A percentile compares a stretch with the other conserved stretches of the same genome.
Evolutionary conservation across 768 basidiomycete genomes (phyloP).

Genomic region (Agaricus subrufescens): DNA sequence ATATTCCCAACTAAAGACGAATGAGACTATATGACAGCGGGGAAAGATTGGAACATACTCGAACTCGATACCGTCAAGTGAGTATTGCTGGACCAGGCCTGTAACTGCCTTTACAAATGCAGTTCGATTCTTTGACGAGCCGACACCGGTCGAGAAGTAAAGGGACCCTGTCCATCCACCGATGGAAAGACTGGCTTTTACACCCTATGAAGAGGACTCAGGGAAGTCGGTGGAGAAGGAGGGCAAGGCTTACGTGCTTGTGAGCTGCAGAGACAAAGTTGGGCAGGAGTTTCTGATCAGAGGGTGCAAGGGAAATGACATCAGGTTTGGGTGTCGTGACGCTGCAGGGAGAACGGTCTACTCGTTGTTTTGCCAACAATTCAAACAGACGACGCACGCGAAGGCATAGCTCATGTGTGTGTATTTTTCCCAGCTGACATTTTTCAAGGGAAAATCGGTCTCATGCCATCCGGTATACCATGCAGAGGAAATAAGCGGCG

Average conservation of each 20-base stretch:
- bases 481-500: conserved; percentile 26
- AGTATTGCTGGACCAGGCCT: conserved; percentile 41
- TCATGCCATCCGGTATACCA: conserved; percentile 49
- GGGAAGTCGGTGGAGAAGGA: background rate
- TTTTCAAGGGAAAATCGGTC: conserved; percentile 33
- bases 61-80: conserved; percentile 63
- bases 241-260: conserved; percentile 26
- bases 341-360: conserved; percentile 15
- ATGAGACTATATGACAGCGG: conserved; percentile 6
- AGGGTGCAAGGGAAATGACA: conserved; percentile 28
- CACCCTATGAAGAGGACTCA: conserved; percentile 31
- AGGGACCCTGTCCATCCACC: conserved; percentile 67
- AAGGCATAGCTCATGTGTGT: conserved; percentile 57
- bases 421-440: conserved; percentile 48
- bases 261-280: conserved; percentile 49
- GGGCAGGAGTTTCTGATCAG: conserved; percentile 44
- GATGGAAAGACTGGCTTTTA: conserved; percentile 53
- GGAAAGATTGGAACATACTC: conserved; percentile 34
- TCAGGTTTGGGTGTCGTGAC: conserved; percentile 35
- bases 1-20: conserved; percentile 72
- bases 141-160: conserved; percentile 58
- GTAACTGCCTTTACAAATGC: conserved; percentile 52
- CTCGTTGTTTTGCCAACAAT: background rate
- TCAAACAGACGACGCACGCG: conserved; percentile 37
- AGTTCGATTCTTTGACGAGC: conserved; percentile 48